A percentile compares a stretch with the other conserved stretches of the same genome.
Evolutionary conservation across 2,329 filamentous ascomycete species (phyloP).

Genomic region (Ploettnerulaceae sp.): DNA sequence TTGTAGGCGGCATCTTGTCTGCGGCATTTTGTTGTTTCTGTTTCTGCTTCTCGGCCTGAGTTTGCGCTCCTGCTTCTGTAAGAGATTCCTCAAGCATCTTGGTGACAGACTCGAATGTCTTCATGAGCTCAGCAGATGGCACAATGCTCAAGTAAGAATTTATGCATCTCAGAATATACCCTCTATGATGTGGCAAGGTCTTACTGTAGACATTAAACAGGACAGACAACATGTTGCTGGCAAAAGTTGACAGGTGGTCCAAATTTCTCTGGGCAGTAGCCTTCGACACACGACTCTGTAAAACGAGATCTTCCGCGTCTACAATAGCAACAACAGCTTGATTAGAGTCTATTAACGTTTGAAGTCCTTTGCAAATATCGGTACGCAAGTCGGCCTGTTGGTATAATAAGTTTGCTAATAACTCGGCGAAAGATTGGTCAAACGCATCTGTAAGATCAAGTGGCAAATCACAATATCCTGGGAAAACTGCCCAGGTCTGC

Average conservation of each 20-base stretch:
- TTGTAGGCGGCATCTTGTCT: conserved; percentile 81
- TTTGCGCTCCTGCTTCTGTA: conserved; percentile 52
- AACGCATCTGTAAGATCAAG: conserved; percentile 73
- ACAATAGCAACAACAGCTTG: conserved; percentile 71
- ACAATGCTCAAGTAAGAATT: conserved; percentile 92
- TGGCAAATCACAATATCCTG: conserved; percentile 91
- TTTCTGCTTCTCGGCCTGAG: conserved; percentile 60
- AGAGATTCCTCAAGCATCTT: conserved; percentile 75
- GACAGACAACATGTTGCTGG: conserved; percentile 87
- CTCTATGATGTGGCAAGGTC: conserved; percentile 86
- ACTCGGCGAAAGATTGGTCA: conserved; percentile 83
- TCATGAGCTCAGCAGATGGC: conserved; percentile 69
- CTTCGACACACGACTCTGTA: conserved; percentile 75
- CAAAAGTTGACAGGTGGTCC: conserved; percentile 70
- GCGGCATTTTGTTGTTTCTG: conserved; percentile 49
- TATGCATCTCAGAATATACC: conserved; percentile 87
- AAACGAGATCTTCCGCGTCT: conserved; percentile 60
- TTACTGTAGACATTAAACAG: conserved; percentile 99
- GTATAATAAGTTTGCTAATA: conserved; percentile 87
- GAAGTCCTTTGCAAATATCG: conserved; percentile 81
- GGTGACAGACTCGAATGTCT: conserved; percentile 84
- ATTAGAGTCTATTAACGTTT: conserved; percentile 87
- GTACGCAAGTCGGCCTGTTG: conserved; percentile 82
- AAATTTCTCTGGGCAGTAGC: conserved; percentile 73
- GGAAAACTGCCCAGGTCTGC: conserved; percentile 90